Evolutionary conservation across 116 monocot genomes (phyloP).

Genomic region (Trichopus zeylanicus): DNA sequence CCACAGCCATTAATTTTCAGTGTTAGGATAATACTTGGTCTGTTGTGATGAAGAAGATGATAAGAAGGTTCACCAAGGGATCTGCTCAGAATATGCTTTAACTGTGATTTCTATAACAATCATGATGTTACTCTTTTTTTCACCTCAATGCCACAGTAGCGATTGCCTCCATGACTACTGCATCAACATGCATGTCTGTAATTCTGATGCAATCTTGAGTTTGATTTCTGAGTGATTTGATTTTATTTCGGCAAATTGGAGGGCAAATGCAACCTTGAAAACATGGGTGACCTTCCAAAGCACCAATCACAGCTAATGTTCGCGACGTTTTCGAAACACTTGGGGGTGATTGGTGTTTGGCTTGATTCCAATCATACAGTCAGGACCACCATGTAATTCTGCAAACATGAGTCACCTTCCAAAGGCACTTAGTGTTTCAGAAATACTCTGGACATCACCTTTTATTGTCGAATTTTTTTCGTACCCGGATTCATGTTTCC

Average conservation of each 20-base stretch:
- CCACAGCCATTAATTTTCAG: not conserved
- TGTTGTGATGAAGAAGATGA: not conserved
- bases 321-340: conserved; percentile 1
- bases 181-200: not conserved
- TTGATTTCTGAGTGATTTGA: not conserved
- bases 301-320: not conserved
- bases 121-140: no score
- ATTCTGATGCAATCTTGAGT: not conserved
- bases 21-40: not conserved
- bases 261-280: not conserved
- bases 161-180: not conserved
- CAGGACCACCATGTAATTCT: no score
- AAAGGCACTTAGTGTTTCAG: no score
- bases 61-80: not conserved
- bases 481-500: no score
- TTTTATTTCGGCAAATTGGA: not conserved
- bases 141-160: not conserved
- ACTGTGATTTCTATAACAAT: not conserved
- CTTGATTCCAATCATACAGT: no score
- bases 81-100: not conserved
- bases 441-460: no score
- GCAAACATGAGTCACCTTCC: no score
- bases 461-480: no score
- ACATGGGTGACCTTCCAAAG: not conserved
- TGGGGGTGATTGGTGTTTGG: no score